Evolutionary conservation across 768 basidiomycete species (phyloP).

Genomic region (Tylopilus cervinicoccineus): DNA sequence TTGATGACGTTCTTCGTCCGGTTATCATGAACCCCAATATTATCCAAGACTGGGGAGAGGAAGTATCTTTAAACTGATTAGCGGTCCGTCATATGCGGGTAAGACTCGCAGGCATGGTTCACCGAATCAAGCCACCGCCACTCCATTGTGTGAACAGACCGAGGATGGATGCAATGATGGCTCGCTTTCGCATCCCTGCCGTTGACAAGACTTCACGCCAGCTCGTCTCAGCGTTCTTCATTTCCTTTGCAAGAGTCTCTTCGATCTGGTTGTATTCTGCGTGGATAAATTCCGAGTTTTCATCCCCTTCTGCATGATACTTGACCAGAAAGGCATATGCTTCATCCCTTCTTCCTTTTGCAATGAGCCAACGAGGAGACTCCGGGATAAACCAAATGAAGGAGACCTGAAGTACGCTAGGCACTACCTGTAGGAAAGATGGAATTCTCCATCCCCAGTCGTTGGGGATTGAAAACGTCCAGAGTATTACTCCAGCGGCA

Average conservation of each 20-base stretch:
- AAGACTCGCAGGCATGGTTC: no score
- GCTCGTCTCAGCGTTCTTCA: neutral
- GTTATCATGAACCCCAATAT: constrained; percentile 2
- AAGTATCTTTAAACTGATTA: no score
- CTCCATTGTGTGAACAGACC: constrained; percentile 14
- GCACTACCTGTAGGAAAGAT: constrained; percentile 50
- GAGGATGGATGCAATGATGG: constrained; percentile 11
- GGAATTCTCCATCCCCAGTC: constrained; percentile 69
- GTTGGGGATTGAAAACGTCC: constrained; percentile 54
- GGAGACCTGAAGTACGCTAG: constrained; percentile 46
- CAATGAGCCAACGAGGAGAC: constrained; percentile 61
- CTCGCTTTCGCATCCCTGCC: constrained; percentile 15
- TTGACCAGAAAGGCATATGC: constrained; percentile 46
- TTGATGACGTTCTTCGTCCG: constrained; percentile 11
- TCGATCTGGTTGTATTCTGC: constrained; percentile 55
- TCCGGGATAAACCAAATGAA: constrained; percentile 60
- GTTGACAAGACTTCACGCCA: constrained; percentile 2
- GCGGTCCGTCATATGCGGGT: no score
- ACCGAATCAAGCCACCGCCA: no score
- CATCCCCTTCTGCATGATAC: constrained; percentile 59
- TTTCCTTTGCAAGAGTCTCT: constrained; percentile 40
- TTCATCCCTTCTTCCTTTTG: constrained; percentile 48
- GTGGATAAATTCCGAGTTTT: constrained; percentile 11
- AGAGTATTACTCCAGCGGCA: constrained; percentile 53
- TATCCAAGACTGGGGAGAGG: neutral